A percentile compares a stretch with the other conserved stretches of the same genome.
Conservation (phyloP, 441 rosid genomes). For the Geranium incanum region DNA sequence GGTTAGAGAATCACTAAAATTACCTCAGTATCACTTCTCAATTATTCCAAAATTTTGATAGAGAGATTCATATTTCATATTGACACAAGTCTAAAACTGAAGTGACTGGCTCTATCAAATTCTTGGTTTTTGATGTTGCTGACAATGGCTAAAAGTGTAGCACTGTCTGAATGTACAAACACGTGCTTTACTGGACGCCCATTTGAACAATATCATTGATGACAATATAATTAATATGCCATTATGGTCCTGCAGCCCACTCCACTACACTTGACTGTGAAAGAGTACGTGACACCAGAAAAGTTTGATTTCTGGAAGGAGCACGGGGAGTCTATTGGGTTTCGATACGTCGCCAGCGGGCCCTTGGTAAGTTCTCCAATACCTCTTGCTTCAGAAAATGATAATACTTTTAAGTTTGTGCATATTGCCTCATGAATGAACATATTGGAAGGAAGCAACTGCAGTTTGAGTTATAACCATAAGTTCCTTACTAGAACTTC, state of each 20-base stretch:
- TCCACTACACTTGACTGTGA: constrained; percentile 87
- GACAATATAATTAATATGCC: background rate
- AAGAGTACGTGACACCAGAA: constrained; percentile 88
- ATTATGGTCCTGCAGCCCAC: constrained; percentile 61
- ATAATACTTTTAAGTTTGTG: background rate
- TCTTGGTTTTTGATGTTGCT: constrained; percentile 1
- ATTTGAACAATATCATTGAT: background rate
- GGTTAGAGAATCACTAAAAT: background rate
- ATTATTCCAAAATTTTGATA: background rate
- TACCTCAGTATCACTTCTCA: background rate
- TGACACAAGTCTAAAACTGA: background rate
- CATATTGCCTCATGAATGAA: constrained; percentile 4
- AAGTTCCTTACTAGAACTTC: background rate
- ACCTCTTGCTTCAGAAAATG: constrained; percentile 3
- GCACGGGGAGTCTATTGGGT: constrained; percentile 89
- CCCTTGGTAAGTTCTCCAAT: constrained; percentile 57
- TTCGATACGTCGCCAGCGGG: constrained; percentile 91
- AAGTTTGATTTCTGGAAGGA: constrained; percentile 88
- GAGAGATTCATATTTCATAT: background rate
- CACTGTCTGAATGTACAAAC: background rate
- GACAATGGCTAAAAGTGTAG: constrained; percentile 7
- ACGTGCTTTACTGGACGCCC: background rate
- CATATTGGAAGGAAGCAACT: constrained; percentile 1
- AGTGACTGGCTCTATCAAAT: background rate
- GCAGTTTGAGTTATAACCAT: background rate